These are phyloP conservation scores for Cicer bijugum DNA, from an alignment of 306 rosid species.

Conservation along the genomic window DNA sequence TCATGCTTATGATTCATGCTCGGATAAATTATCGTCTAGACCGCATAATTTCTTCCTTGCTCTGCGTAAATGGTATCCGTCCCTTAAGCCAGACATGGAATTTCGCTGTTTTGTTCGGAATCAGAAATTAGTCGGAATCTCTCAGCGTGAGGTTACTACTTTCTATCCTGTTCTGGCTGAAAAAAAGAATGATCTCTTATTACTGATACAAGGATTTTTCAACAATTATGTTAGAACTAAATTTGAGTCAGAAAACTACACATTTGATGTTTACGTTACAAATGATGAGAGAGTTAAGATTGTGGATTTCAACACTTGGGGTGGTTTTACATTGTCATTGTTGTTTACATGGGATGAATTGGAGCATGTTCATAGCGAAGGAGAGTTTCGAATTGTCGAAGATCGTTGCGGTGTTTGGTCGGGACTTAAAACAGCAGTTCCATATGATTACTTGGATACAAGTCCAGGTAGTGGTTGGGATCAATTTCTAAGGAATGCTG, in stretches of 20 bases:
- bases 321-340: conserved; percentile 11
- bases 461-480: neutral
- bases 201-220: neutral
- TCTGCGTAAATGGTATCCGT: conserved; percentile 21
- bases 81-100: neutral
- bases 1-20: conserved; percentile 9
- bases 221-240: neutral
- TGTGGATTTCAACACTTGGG: conserved; percentile 20
- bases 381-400: neutral
- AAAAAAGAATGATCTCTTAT: neutral
- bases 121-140: neutral
- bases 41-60: conserved; percentile 13
- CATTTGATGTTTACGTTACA: conserved; percentile 2
- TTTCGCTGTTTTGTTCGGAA: neutral
- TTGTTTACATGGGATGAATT: conserved; percentile 12
- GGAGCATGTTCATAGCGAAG: neutral
- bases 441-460: conserved; percentile 16
- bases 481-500: conserved; percentile 8
- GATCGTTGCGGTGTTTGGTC: neutral
- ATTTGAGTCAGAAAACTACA: conserved; percentile 2
- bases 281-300: conserved; percentile 19
- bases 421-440: neutral
- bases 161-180: neutral
- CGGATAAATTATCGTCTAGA: conserved; percentile 1
- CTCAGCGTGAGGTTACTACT: conserved; percentile 21